Evolutionary conservation across 2,329 filamentous ascomycete species (phyloP), one percentile per base, ranked within the genome.

Genomic region (Arachnopeziza araneosa): DNA sequence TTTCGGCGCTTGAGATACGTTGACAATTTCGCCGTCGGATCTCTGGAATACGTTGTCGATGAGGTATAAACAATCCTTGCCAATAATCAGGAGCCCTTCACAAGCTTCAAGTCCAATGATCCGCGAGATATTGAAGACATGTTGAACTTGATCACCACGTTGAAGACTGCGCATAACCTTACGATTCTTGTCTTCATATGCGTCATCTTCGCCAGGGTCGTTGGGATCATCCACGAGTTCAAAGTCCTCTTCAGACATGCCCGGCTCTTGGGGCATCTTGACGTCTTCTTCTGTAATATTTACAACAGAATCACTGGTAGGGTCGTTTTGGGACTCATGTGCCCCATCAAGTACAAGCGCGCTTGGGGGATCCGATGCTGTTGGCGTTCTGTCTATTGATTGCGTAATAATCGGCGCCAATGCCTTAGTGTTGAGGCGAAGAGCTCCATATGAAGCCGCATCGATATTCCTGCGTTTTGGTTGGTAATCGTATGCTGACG

Each of bases 21-120:
- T 93, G 61, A 99, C 91, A 70, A 99, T 97, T 72, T 99, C 96
- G 14, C 93, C 93, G 70, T 97, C 95, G 1, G 90, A 87, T 64
- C 93, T 86, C 71, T 98, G 93, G 72, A 99, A 98, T 70, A 96
- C 93, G 67, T 95, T 93, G 75, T 99, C 95, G 75, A 98, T 89
- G 66, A 99, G 88, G 71, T 99, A 99, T 19, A 99, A 81, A 54
- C 87, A 89, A 67, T 93, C 89, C 73, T 96, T 96, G 21, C 95
- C 95, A 50, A 98, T 82, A 58, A 99, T 96, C 36, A 99, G 79
- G 50, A 99, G 86, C 8, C 95, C 95, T 73, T 99, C 96, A 63
- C 90, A 91, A 9, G 93, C 93, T 71, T 99, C 95, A 3, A 99
- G 80, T 10, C 95, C 95, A 32, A 96, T 87, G 58, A 99, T 93